These are phyloP conservation scores for Craterostigma plantagineum DNA, from an alignment of 257 asterid species.

Conservation along the genomic window DNA sequence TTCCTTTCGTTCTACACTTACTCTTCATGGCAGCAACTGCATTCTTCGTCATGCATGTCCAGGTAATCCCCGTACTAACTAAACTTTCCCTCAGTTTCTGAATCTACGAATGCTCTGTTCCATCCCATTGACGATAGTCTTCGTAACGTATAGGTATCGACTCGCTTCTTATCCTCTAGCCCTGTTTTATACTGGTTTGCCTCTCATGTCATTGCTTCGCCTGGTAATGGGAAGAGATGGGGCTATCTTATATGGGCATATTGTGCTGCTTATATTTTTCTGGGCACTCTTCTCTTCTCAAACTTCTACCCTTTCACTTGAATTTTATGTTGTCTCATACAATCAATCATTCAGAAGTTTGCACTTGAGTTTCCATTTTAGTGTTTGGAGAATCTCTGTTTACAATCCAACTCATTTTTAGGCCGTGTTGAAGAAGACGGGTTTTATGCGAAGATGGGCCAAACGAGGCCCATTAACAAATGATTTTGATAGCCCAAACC, in stretches of 20 bases:
- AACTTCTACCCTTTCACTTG: conserved; percentile 94
- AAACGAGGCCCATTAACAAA: too few relatives aligned
- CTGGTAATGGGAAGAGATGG: conserved; percentile 57
- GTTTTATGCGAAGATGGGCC: too few relatives aligned
- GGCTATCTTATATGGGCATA: conserved; percentile 66
- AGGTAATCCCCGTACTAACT: conserved; percentile 25
- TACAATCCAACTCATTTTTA: too few relatives aligned
- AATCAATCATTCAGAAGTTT: too few relatives aligned
- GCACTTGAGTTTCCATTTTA: too few relatives aligned
- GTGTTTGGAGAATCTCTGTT: too few relatives aligned
- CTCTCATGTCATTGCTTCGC: conserved; percentile 35
- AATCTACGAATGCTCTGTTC: too few relatives aligned
- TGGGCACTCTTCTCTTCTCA: conserved; percentile 77
- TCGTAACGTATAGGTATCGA: conserved; percentile 44
- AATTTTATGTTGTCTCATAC: conserved; percentile 5
- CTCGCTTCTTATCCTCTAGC: conserved; percentile 80
- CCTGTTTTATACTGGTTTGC: conserved; percentile 81
- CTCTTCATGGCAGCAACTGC: conserved; percentile 73
- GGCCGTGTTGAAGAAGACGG: too few relatives aligned
- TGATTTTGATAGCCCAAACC: neutral
- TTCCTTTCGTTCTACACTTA: conserved; percentile 71
- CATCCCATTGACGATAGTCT: conserved; percentile 1
- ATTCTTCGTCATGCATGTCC: conserved; percentile 79
- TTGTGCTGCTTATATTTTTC: conserved; percentile 52
- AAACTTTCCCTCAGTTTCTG: neutral